Percentiles rank a stretch among this genome's conserved stretches.
phyloP scores from a whole-genome alignment of 2,329 filamentous ascomycete species.

The Dactylellina cionopaga region DNA sequence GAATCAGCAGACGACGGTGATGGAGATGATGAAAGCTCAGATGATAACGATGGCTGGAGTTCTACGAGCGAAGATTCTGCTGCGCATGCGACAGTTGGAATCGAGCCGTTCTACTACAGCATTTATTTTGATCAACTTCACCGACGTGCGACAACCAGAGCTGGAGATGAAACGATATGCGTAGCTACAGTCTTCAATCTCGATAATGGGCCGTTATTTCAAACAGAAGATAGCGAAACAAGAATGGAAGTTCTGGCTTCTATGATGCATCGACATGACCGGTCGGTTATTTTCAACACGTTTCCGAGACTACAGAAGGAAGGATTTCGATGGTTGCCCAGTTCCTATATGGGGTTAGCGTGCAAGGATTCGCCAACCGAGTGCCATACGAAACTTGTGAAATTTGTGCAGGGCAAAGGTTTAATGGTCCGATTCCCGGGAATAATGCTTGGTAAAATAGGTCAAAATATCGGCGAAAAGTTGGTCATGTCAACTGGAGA shows the following conservation, averaged over 20 bases:
- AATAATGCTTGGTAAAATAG: not conserved
- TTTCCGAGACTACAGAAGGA: not conserved
- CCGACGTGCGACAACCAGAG: constrained; percentile 27
- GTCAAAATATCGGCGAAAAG: not conserved
- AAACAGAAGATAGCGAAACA: not conserved
- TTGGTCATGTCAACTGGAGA: not conserved
- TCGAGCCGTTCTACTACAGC: constrained; percentile 1
- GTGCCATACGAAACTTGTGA: not conserved
- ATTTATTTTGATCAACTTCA: not conserved
- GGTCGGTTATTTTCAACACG: not conserved
- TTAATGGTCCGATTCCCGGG: not conserved
- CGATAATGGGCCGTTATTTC: constrained; percentile 2
- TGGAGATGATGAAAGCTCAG: constrained; percentile 7
- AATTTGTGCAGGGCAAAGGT: not conserved
- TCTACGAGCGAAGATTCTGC: not conserved
- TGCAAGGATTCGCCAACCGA: not conserved
- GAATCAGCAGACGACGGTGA: not conserved
- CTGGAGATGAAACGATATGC: constrained; percentile 48
- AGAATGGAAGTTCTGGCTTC: not conserved
- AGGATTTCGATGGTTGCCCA: not conserved
- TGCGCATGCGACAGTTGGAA: not conserved
- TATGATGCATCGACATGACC: not conserved
- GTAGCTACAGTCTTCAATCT: constrained; percentile 32
- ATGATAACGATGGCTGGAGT: not conserved
- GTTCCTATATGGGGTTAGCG: not conserved